phyloP scores from a whole-genome alignment of 306 rosid species.

The Cyamopsis tetragonoloba region DNA sequence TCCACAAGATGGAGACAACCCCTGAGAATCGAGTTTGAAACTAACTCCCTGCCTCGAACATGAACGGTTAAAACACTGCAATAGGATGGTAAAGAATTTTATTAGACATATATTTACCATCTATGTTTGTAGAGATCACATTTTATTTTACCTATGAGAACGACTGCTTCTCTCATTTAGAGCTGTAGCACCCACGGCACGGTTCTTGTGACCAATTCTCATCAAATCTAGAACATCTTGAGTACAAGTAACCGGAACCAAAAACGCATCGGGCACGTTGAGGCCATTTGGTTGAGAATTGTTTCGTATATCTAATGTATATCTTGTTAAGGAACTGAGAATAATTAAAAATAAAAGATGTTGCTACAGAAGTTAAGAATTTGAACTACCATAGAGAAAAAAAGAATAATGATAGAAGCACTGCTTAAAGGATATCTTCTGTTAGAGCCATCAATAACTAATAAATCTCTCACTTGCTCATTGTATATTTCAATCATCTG shows the following conservation, averaged over 20 bases:
- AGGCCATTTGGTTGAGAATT: conserved; percentile 89
- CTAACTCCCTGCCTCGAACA: conserved; percentile 77
- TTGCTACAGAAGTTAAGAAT: neutral
- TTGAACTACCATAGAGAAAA: conserved; percentile 2
- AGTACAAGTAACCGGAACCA: conserved; percentile 84
- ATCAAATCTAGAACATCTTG: conserved; percentile 86
- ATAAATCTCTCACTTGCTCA: conserved; percentile 94
- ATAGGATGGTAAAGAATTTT: conserved; percentile 13
- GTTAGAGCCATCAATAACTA: conserved; percentile 82
- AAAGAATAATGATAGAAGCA: conserved; percentile 5
- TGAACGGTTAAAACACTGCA: conserved; percentile 89
- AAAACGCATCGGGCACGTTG: conserved; percentile 91
- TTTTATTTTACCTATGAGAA: conserved; percentile 68
- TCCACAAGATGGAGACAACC: conserved; percentile 99
- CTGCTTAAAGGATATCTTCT: conserved; percentile 85
- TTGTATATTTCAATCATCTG: conserved; percentile 99
- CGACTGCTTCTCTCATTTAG: conserved; percentile 95
- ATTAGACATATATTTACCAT: neutral
- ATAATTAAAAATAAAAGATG: neutral
- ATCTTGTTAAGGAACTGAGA: conserved; percentile 49
- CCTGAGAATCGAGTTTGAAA: conserved; percentile 65
- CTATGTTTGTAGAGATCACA: neutral
- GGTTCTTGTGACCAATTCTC: conserved; percentile 85
- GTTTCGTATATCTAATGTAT: conserved; percentile 89
- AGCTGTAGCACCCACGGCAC: conserved; percentile 98